Evolutionary conservation across 352 stramenopile genomes (phyloP), one percentile per base, ranked within the genome.

Genomic region (Phytophthora podocarpi): DNA sequence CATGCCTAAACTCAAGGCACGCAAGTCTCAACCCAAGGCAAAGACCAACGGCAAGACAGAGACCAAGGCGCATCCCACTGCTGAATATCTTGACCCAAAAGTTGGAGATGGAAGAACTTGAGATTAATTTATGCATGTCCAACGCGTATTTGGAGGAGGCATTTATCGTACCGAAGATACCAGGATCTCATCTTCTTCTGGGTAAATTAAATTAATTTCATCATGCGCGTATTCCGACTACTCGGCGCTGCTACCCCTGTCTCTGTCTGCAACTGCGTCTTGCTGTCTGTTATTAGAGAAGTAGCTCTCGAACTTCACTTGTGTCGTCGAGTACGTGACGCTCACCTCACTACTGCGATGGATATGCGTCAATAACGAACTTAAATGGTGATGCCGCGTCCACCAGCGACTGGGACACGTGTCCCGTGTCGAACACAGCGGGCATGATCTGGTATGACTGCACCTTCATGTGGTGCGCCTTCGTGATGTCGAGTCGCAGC

Each of bases 401-500:
- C 78, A 70, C 52, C 67, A 83, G 27, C 67, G 75, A 58, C 72
- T 90, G 20, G 77, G 69, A 41, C 81, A 87, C 18, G 52, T 27
- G 27, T 65, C 56, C n/a, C 30, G 74, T 78, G 67, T 95, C 81
- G 53, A 95, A 93, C 42, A 93, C 72, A 15, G 85, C 78, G 50
- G 83, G 81, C 83, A 95, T 85, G 53, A 89, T 78, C 63, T 91
- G 78, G 43, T 75, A 85, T 15, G 71, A 49, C 55, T 89, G 82
- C 31, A 92, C 82, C 47, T 91, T 89, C 72, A 93, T 93, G 53
- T 80, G 72, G 59, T 95, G 85, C 18, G 83, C 92, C 75, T 95
- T 95, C 27, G 85, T 91, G 67, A 95, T 88, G 52, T 90, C 81
- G n/a, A 89, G 67, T 93, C 87, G 64, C 87, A 95, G 35, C 68